Conservation (phyloP, 805 yeast species). For the Candida maltosa region DNA sequence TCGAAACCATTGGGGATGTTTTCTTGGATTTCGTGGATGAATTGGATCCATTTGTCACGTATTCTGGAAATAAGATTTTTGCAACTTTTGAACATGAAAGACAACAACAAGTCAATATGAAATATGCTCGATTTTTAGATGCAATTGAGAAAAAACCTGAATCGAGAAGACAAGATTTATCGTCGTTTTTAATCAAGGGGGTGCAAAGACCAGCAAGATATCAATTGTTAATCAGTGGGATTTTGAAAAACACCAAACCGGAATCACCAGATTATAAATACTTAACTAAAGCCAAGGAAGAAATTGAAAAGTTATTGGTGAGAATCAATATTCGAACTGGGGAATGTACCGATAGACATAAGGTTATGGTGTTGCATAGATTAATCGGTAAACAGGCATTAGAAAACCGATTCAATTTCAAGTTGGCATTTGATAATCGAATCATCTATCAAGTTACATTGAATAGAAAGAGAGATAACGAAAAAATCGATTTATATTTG, state of each 20-base stretch:
- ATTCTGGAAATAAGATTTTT: conserved; percentile 92
- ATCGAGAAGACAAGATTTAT: conserved; percentile 83
- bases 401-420: conserved; percentile 82
- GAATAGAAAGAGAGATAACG: conserved; percentile 66
- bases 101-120: conserved; percentile 84
- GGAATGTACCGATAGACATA: conserved; percentile 88
- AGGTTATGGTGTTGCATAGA: conserved; percentile 68
- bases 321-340: conserved; percentile 87
- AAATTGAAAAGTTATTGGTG: conserved; percentile 69
- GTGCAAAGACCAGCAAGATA: conserved; percentile 95
- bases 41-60: conserved; percentile 88
- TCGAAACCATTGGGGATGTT: conserved; percentile 82
- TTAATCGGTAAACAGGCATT: conserved; percentile 67
- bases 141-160: conserved; percentile 84
- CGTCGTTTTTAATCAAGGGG: conserved; percentile 91
- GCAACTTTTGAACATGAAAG: conserved; percentile 95
- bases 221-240: conserved; percentile 78
- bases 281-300: conserved; percentile 68
- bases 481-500: conserved; percentile 79
- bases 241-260: conserved; percentile 77
- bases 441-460: conserved; percentile 76
- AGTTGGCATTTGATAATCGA: conserved; percentile 77
- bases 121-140: conserved; percentile 90
- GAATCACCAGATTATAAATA: conserved; percentile 69
- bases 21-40: conserved; percentile 78